These are phyloP conservation scores for Cucurbita argyrosperma DNA, from an alignment of 306 rosid species.

Conservation along the genomic window DNA sequence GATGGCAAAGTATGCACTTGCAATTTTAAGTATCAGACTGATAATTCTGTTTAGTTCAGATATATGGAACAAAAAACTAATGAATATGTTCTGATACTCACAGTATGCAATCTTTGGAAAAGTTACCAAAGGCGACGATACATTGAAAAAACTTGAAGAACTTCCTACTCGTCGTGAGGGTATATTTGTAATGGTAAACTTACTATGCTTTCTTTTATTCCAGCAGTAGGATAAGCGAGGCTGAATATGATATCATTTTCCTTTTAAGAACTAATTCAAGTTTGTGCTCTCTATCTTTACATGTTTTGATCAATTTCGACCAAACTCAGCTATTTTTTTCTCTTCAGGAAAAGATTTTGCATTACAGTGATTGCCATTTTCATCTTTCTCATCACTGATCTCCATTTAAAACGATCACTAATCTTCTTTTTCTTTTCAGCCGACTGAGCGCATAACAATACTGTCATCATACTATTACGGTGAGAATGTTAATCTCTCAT, in stretches of 20 bases:
- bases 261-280: background rate
- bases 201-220: background rate
- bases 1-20: conserved; percentile 46
- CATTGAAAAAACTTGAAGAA: conserved; percentile 66
- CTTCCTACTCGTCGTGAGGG: conserved; percentile 82
- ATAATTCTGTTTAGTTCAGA: conserved; percentile 5
- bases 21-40: conserved; percentile 6
- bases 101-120: conserved; percentile 93
- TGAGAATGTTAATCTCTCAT: conserved; percentile 20
- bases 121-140: conserved; percentile 82
- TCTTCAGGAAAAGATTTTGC: background rate
- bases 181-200: conserved; percentile 77
- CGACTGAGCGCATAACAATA: conserved; percentile 68
- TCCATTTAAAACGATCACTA: background rate
- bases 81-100: conserved; percentile 15
- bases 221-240: background rate
- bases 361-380: background rate
- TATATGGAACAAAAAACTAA: conserved; percentile 8
- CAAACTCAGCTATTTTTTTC: background rate
- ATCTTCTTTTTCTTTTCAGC: conserved; percentile 32
- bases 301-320: background rate
- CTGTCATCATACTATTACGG: conserved; percentile 84
- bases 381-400: background rate
- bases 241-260: background rate
- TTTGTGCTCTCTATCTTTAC: background rate